These are phyloP conservation scores for Solanum rostratum DNA, from an alignment of 257 asterid species.

Conservation along the genomic window DNA sequence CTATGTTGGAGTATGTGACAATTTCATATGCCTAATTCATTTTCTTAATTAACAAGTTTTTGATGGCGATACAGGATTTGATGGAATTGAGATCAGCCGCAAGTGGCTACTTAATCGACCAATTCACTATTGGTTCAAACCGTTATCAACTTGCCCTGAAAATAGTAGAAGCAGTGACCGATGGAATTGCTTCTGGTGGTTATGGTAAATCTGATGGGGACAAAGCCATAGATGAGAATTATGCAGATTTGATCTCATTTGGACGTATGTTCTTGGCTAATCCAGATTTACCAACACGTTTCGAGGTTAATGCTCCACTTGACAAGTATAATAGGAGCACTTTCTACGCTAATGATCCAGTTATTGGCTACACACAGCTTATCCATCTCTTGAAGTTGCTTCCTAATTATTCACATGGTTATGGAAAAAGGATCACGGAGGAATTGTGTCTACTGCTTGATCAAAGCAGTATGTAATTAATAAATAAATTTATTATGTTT, in stretches of 20 bases:
- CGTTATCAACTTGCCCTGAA: constrained; percentile 56
- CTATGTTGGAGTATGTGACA: no score
- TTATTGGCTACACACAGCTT: constrained; percentile 67
- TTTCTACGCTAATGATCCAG: constrained; percentile 53
- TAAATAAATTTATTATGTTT: not conserved
- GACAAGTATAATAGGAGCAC: constrained; percentile 42
- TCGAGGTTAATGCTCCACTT: constrained; percentile 38
- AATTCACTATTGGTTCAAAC: constrained; percentile 68
- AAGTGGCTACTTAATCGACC: constrained; percentile 84
- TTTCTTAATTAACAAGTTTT: not conserved
- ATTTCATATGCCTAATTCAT: not conserved
- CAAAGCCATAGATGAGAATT: constrained; percentile 19
- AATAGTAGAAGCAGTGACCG: constrained; percentile 47
- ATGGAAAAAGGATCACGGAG: not conserved
- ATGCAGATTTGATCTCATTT: constrained; percentile 49
- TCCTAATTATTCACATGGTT: not conserved
- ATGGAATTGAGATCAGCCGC: constrained; percentile 92
- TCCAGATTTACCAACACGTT: constrained; percentile 52
- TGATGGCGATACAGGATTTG: constrained; percentile 41
- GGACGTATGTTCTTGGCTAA: constrained; percentile 67
- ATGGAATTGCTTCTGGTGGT: constrained; percentile 62
- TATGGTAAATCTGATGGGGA: constrained; percentile 37
- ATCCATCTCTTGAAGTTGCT: constrained; percentile 37
- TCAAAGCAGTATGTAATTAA: no score
- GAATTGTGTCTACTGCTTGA: not conserved